Percentiles rank a stretch among this genome's conserved stretches.
phyloP scores from a whole-genome alignment of 257 asterid genomes.

The Salvia splendens region DNA sequence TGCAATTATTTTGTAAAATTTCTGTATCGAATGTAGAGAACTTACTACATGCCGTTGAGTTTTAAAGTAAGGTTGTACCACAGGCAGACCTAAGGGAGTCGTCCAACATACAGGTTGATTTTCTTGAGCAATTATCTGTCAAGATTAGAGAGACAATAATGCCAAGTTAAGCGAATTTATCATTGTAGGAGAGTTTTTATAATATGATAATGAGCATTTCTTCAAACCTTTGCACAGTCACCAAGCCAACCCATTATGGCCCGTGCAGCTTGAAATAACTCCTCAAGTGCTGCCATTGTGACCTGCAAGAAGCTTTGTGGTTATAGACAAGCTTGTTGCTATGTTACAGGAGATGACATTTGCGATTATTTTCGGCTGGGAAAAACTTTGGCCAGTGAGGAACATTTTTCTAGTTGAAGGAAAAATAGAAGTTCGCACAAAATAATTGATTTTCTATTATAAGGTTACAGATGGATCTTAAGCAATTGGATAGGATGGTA shows the following conservation, averaged over 20 bases:
- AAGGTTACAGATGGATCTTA: not conserved
- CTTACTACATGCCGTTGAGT: slow-evolving; percentile 76
- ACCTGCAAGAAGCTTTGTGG: slow-evolving; percentile 47
- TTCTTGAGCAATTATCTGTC: slow-evolving; percentile 85
- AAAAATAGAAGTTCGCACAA: slow-evolving; percentile 10
- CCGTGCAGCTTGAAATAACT: slow-evolving; percentile 92
- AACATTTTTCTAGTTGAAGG: slow-evolving; percentile 8
- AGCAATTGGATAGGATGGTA: not conserved
- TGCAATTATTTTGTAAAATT: slow-evolving; percentile 13
- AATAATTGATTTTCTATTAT: not conserved
- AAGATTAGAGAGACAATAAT: slow-evolving; percentile 28
- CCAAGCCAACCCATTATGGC: slow-evolving; percentile 96
- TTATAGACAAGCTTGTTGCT: slow-evolving; percentile 4
- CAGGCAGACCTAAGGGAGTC: slow-evolving; percentile 97
- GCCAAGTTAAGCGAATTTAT: slow-evolving; percentile 23
- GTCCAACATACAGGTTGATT: slow-evolving; percentile 87
- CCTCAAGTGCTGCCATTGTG: slow-evolving; percentile 85
- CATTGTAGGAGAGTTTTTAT: slow-evolving; percentile 4
- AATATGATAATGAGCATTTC: slow-evolving; percentile 15
- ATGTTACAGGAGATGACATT: not conserved
- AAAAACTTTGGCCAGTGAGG: slow-evolving; percentile 10
- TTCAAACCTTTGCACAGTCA: slow-evolving; percentile 92
- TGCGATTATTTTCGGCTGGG: slow-evolving; percentile 17
- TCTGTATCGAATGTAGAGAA: slow-evolving; percentile 19
- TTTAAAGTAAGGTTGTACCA: slow-evolving; percentile 92